These are phyloP conservation scores for Phytopythium vexans DNA, from an alignment of 352 stramenopile genomes.

Conservation along the genomic window DNA sequence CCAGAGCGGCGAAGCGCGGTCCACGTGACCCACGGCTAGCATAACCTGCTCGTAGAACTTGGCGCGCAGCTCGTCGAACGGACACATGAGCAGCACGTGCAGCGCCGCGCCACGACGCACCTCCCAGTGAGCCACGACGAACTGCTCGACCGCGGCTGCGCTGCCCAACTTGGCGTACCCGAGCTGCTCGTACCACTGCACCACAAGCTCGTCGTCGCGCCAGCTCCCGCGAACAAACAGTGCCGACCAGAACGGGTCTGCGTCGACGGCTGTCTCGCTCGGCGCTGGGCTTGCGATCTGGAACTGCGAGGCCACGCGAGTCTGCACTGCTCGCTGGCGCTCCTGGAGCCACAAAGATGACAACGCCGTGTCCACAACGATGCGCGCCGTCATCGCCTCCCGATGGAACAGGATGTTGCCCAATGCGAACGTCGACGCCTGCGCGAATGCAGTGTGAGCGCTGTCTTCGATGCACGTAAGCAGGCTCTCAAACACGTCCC, in stretches of 20 bases:
- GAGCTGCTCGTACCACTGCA: constrained; percentile 52
- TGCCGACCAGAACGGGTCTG: constrained; percentile 26
- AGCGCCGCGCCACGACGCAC: constrained; percentile 27
- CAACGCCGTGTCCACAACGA: neutral
- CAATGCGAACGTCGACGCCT: constrained; percentile 34
- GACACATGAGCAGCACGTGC: constrained; percentile 55
- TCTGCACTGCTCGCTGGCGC: constrained; percentile 26
- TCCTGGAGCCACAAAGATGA: constrained; percentile 35
- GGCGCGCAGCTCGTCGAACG: constrained; percentile 44
- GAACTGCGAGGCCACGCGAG: constrained; percentile 39
- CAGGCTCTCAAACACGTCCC: constrained; percentile 28
- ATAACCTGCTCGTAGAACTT: constrained; percentile 33
- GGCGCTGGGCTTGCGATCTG: constrained; percentile 6
- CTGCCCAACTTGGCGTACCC: constrained; percentile 37
- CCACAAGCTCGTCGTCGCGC: constrained; percentile 22
- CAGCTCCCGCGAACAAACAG: constrained; percentile 52
- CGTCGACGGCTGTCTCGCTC: neutral
- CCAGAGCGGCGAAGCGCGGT: constrained; percentile 14
- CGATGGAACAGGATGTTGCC: constrained; percentile 32
- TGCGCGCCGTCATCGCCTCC: constrained; percentile 4
- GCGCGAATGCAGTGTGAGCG: constrained; percentile 11
- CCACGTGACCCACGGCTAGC: constrained; percentile 8
- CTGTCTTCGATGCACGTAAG: constrained; percentile 24
- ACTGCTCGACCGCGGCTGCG: constrained; percentile 29
- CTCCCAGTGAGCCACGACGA: constrained; percentile 34